These are phyloP conservation scores for Podospora anserina DNA, from an alignment of 495 filamentous ascomycete genomes.

Conservation along the genomic window DNA sequence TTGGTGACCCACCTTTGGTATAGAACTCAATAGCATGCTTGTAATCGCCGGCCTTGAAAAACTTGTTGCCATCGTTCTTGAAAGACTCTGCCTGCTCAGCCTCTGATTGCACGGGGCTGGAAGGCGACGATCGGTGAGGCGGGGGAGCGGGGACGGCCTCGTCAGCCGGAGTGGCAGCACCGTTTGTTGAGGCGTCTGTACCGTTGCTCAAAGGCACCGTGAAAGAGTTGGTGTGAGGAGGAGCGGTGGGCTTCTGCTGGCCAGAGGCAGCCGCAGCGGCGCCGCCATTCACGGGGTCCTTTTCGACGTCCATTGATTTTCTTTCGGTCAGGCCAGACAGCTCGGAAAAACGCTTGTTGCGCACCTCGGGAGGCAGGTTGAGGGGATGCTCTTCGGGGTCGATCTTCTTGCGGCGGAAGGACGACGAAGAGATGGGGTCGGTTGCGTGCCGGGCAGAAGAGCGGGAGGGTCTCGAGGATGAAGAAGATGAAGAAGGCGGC, in stretches of 20 bases:
- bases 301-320: constrained; percentile 78
- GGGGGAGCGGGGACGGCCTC: constrained; percentile 69
- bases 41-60: constrained; percentile 90
- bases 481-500: constrained; percentile 36
- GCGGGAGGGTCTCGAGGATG: constrained; percentile 40
- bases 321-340: constrained; percentile 66
- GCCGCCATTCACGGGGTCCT: constrained; percentile 53
- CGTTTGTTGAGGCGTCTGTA: constrained; percentile 44
- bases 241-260: constrained; percentile 26
- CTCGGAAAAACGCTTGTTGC: constrained; percentile 62
- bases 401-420: constrained; percentile 48
- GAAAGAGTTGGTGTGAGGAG: constrained; percentile 38
- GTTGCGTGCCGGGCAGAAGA: constrained; percentile 40
- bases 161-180: constrained; percentile 24
- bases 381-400: constrained; percentile 75
- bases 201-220: constrained; percentile 52
- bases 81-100: constrained; percentile 77
- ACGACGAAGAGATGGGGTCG: constrained; percentile 36
- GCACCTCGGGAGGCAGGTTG: constrained; percentile 82
- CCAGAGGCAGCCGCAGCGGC: constrained; percentile 41
- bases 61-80: constrained; percentile 92
- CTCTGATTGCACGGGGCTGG: constrained; percentile 52
- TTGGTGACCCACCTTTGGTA: constrained; percentile 67
- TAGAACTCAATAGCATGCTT: constrained; percentile 83
- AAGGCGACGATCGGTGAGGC: constrained; percentile 66